Conservation (phyloP, 2,329 filamentous ascomycete species). For the Onygenales sp. region DNA sequence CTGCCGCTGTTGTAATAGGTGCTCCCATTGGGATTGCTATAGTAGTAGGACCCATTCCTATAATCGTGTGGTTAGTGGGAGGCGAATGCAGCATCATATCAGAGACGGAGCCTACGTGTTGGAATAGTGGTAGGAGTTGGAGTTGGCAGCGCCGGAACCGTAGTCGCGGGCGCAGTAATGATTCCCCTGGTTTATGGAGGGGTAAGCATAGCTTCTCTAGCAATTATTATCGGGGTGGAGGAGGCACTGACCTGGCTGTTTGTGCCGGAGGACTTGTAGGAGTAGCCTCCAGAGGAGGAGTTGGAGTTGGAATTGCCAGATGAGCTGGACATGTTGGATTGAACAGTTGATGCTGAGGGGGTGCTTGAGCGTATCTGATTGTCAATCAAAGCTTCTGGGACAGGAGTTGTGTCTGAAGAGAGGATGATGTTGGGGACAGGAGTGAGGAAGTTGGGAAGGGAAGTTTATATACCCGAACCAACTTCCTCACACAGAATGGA, state of each 20-base stretch:
- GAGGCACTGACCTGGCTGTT: constrained; percentile 48
- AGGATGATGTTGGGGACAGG: too few species aligned
- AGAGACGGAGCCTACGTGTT: constrained; percentile 41
- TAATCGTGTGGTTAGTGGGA: not conserved
- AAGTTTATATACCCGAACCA: too few species aligned
- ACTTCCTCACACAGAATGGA: too few species aligned
- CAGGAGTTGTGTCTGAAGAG: too few species aligned
- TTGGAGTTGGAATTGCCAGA: constrained; percentile 3
- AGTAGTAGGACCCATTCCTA: constrained; percentile 62
- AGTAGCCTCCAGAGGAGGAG: constrained; percentile 22
- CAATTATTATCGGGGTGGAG: not conserved
- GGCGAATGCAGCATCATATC: not conserved
- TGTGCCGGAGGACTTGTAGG: constrained; percentile 42
- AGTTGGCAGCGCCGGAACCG: constrained; percentile 44
- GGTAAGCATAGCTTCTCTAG: not conserved
- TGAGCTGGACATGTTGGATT: not conserved
- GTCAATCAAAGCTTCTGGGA: too few species aligned
- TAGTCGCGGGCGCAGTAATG: constrained; percentile 59
- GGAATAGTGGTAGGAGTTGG: constrained; percentile 54
- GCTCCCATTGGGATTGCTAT: constrained; percentile 58
- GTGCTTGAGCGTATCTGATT: not conserved
- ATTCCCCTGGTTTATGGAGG: constrained; percentile 45
- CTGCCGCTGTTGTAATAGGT: constrained; percentile 57
- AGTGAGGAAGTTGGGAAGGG: too few species aligned
- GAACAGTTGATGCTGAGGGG: not conserved